Percentiles rank a stretch among this genome's conserved stretches.
These are phyloP conservation scores for Tolypocladium amazonense DNA, from an alignment of 2,329 filamentous ascomycete genomes.

Conservation along the genomic window DNA sequence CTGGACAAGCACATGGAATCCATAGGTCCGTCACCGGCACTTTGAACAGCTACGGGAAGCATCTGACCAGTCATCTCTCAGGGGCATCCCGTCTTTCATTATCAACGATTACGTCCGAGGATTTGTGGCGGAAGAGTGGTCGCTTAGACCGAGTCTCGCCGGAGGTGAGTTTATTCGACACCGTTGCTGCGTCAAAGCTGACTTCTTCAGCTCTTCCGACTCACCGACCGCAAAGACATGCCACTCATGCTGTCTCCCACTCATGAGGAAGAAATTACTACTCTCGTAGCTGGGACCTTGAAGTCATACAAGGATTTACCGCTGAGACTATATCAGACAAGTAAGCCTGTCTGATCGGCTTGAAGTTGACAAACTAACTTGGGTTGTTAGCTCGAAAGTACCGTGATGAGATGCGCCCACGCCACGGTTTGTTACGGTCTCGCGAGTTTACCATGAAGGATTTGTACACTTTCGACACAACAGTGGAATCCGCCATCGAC, in stretches of 20 bases:
- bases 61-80: slow-evolving; percentile 11
- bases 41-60: background rate
- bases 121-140: slow-evolving; percentile 75
- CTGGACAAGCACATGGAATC: slow-evolving; percentile 84
- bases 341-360: slow-evolving; percentile 30
- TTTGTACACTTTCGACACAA: slow-evolving; percentile 85
- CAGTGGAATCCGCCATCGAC: slow-evolving; percentile 53
- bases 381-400: slow-evolving; percentile 66
- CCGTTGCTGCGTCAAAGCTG: background rate
- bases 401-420: slow-evolving; percentile 79
- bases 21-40: slow-evolving; percentile 39
- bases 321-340: slow-evolving; percentile 80
- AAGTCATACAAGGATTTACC: slow-evolving; percentile 82
- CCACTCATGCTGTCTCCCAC: slow-evolving; percentile 78
- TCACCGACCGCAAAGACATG: slow-evolving; percentile 67
- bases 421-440: slow-evolving; percentile 77
- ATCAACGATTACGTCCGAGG: slow-evolving; percentile 76
- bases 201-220: slow-evolving; percentile 58
- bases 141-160: slow-evolving; percentile 60
- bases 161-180: slow-evolving; percentile 43
- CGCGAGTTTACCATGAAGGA: slow-evolving; percentile 98
- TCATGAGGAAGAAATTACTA: slow-evolving; percentile 93
- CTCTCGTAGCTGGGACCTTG: slow-evolving; percentile 60
- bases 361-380: slow-evolving; percentile 8
- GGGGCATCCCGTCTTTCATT: slow-evolving; percentile 73